Conservation (phyloP, 108 stramenopile species). For the Cyclotella atomus region DNA sequence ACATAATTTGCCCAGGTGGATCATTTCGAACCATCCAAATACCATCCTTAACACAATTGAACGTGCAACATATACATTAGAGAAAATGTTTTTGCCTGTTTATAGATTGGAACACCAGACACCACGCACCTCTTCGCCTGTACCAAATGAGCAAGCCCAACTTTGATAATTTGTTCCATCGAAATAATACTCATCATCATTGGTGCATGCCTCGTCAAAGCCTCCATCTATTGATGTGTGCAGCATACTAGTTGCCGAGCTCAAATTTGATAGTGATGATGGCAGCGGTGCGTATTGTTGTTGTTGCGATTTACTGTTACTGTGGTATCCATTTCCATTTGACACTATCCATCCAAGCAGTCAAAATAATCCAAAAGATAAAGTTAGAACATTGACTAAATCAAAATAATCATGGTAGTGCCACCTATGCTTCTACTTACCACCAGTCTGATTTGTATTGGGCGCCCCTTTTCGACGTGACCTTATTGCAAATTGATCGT, state of each 20-base stretch:
- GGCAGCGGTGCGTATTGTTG: not conserved
- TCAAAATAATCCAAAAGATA: not conserved
- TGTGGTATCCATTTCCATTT: not conserved
- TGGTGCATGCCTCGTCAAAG: slow-evolving; percentile 10
- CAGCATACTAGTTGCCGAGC: not conserved
- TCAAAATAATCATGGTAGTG: too few relatives aligned
- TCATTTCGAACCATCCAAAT: slow-evolving; percentile 76
- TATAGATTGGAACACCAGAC: not conserved
- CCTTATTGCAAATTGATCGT: not conserved
- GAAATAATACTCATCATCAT: slow-evolving; percentile 31
- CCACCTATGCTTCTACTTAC: too few relatives aligned
- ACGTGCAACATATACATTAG: not conserved
- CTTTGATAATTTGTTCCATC: slow-evolving; percentile 47
- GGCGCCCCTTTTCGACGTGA: slow-evolving; percentile 6
- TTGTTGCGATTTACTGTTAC: not conserved
- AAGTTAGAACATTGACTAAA: not conserved
- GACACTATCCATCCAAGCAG: not conserved
- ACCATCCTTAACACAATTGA: slow-evolving; percentile 57
- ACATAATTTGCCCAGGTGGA: slow-evolving; percentile 76
- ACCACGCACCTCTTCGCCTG: slow-evolving; percentile 25
- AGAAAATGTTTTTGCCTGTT: not conserved
- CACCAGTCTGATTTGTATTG: not conserved
- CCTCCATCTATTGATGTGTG: not conserved
- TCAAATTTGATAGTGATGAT: not conserved
- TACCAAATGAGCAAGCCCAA: slow-evolving; percentile 36